phyloP scores from a whole-genome alignment of 768 basidiomycete genomes.

The Amanita phalloides region DNA sequence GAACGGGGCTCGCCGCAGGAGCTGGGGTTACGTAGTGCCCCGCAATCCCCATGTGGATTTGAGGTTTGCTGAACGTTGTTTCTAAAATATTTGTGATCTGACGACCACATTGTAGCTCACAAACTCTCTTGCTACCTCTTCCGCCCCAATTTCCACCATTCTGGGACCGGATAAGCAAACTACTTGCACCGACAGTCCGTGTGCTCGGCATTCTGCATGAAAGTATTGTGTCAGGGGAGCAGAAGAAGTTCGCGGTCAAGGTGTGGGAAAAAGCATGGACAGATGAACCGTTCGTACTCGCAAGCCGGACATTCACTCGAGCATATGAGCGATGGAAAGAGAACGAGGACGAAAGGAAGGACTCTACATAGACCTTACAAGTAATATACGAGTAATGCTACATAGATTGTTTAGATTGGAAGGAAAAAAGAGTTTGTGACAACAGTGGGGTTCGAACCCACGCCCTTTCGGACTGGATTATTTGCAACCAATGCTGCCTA shows the following conservation, averaged over 20 bases:
- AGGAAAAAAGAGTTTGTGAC: conserved; percentile 14
- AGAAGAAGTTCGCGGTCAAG: conserved; percentile 42
- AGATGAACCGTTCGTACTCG: conserved; percentile 45
- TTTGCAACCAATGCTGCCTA: conserved; percentile 19
- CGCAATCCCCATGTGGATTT: conserved; percentile 28
- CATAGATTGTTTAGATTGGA: too few species aligned
- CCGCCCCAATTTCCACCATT: conserved; percentile 48
- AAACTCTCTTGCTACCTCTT: conserved; percentile 45
- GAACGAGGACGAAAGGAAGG: conserved; percentile 30
- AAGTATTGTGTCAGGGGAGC: conserved; percentile 47
- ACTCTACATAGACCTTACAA: conserved; percentile 15
- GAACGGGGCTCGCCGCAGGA: conserved; percentile 9
- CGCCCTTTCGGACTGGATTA: conserved; percentile 31
- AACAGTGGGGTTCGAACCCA: conserved; percentile 36
- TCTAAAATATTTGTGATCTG: not conserved
- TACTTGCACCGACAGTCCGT: conserved; percentile 47
- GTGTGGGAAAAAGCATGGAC: conserved; percentile 57
- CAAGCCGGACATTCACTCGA: conserved; percentile 26
- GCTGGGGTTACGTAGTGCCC: conserved; percentile 31
- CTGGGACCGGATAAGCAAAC: conserved; percentile 36
- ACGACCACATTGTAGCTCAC: conserved; percentile 21
- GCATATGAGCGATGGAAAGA: conserved; percentile 38
- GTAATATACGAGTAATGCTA: not conserved
- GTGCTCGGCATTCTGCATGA: conserved; percentile 40
- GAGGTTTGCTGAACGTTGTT: conserved; percentile 17